A percentile compares a stretch with the other conserved stretches of the same genome.
Evolutionary conservation across 176 grass and related monocot genomes (phyloP).

Genomic region (Panicum miliaceum): DNA sequence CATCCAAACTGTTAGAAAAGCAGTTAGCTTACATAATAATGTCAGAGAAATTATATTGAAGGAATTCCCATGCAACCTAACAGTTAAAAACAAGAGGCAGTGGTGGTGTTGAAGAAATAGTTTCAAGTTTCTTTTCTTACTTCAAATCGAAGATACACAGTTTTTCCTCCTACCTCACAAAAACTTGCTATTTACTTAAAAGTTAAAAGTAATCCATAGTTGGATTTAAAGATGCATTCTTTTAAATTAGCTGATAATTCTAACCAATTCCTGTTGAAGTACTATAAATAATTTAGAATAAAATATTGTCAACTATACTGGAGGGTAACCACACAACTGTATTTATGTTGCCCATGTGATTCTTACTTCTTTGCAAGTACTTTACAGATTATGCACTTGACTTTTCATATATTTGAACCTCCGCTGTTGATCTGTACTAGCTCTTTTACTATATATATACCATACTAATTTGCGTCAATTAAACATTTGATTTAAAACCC

Average conservation of each 20-base stretch:
- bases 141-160: not conserved
- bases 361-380: not conserved
- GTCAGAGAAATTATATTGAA: not conserved
- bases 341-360: not conserved
- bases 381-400: not conserved
- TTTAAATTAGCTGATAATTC: not conserved
- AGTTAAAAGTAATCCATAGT: not conserved
- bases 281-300: slow-evolving; percentile 8
- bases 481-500: slow-evolving; percentile 2
- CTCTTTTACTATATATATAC: not conserved
- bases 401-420: not conserved
- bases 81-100: not conserved
- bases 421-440: not conserved
- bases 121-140: not conserved
- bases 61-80: not conserved
- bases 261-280: not conserved
- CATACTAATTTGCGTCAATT: not conserved
- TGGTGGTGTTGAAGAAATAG: not conserved
- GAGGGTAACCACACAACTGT: not conserved
- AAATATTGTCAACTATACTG: not conserved
- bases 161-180: not conserved
- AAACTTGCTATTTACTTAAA: not conserved
- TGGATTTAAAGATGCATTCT: not conserved
- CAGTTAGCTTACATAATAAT: slow-evolving; percentile 18
- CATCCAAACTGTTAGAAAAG: not conserved